Evolutionary conservation across 805 yeast genomes (phyloP).

Genomic region (Wickerhamomyces ciferrii): DNA sequence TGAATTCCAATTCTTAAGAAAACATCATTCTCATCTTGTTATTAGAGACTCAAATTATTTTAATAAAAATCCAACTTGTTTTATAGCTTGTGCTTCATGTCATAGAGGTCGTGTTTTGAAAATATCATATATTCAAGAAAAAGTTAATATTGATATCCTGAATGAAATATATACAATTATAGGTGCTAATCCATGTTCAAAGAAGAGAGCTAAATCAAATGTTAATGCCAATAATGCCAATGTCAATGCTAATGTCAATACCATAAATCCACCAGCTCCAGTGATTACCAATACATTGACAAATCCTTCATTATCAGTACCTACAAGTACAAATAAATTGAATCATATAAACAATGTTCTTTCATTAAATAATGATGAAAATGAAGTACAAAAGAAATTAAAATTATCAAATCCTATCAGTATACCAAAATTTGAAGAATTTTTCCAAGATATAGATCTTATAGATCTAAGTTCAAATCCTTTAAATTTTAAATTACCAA

Average conservation of each 20-base stretch:
- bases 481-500: conserved; percentile 3
- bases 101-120: conserved; percentile 23
- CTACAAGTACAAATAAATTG: background rate
- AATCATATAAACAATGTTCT: background rate
- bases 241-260: background rate
- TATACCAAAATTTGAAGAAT: conserved; percentile 17
- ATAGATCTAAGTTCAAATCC: conserved; percentile 7
- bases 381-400: conserved; percentile 1
- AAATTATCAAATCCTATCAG: background rate
- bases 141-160: conserved; percentile 14
- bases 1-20: conserved; percentile 9
- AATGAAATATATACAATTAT: conserved; percentile 19
- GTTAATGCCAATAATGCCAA: background rate
- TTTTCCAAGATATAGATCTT: conserved; percentile 15
- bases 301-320: background rate
- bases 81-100: conserved; percentile 22
- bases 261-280: background rate
- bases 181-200: conserved; percentile 18
- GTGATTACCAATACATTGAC: background rate
- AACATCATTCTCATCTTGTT: conserved; percentile 22
- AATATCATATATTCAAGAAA: conserved; percentile 14
- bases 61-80: conserved; percentile 19
- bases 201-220: conserved; percentile 11
- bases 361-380: background rate
- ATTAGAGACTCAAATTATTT: conserved; percentile 23